These are phyloP conservation scores for Neurospora sp. DNA, from an alignment of 495 filamentous ascomycete species.

Conservation along the genomic window DNA sequence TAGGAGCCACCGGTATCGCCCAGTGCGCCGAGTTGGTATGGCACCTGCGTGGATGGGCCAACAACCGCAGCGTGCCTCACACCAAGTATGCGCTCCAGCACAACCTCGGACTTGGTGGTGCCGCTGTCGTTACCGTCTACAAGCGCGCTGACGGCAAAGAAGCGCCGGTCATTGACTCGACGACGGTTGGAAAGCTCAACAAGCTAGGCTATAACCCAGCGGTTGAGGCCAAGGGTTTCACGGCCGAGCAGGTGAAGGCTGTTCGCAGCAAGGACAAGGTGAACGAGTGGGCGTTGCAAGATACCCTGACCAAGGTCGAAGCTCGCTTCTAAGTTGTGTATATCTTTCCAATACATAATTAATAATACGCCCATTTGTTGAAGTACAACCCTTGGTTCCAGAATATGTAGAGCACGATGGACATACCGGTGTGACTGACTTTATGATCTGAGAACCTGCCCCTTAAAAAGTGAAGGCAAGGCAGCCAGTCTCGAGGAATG, in stretches of 20 bases:
- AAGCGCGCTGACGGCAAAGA: slow-evolving; percentile 69
- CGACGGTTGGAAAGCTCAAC: slow-evolving; percentile 49
- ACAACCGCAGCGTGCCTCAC: slow-evolving; percentile 64
- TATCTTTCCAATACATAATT: not conserved
- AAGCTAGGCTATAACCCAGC: slow-evolving; percentile 89
- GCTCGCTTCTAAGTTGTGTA: slow-evolving; percentile 29
- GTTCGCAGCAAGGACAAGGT: slow-evolving; percentile 61
- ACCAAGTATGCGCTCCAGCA: slow-evolving; percentile 76
- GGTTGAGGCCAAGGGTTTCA: slow-evolving; percentile 77
- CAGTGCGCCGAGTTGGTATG: slow-evolving; percentile 95
- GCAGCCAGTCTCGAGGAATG: too few species aligned
- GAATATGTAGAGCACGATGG: not conserved
- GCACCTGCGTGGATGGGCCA: slow-evolving; percentile 94
- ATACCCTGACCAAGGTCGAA: slow-evolving; percentile 59
- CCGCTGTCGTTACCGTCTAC: slow-evolving; percentile 85
- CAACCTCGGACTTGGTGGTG: slow-evolving; percentile 87
- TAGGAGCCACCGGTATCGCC: slow-evolving; percentile 86
- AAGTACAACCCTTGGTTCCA: not conserved
- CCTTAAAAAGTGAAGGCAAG: too few species aligned
- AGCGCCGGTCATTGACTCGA: slow-evolving; percentile 44
- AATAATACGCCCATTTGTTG: not conserved
- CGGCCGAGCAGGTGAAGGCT: slow-evolving; percentile 56
- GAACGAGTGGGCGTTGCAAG: slow-evolving; percentile 65
- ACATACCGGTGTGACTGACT: not conserved
- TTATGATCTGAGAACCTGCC: not conserved